phyloP scores from a whole-genome alignment of 1,284 basidiomycete genomes.

The Ceratobasidium sp. region DNA sequence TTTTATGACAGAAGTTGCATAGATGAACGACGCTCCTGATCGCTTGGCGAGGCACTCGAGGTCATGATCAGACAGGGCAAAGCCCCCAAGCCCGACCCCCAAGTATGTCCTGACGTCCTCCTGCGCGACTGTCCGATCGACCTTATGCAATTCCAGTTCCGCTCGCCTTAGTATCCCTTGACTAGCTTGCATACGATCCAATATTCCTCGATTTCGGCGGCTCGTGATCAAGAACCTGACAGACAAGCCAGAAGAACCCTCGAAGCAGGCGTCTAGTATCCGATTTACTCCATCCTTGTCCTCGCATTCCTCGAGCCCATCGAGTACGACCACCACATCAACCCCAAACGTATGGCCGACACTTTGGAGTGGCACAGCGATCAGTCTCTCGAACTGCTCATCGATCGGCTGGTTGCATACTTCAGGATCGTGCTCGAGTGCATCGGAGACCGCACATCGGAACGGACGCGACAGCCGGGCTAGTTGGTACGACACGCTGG shows the following conservation, averaged over 20 bases:
- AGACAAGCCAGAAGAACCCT: background rate
- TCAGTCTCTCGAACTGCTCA: constrained; percentile 1
- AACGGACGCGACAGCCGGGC: too few species aligned
- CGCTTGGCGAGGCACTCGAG: background rate
- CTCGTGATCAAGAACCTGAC: background rate
- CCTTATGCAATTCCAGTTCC: constrained; percentile 1
- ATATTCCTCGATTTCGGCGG: background rate
- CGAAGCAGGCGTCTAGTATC: background rate
- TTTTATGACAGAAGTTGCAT: background rate
- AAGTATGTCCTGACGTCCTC: background rate
- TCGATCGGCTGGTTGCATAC: background rate
- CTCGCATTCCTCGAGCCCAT: constrained; percentile 11
- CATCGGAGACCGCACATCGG: too few species aligned
- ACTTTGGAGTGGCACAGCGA: background rate
- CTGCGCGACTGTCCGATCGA: background rate
- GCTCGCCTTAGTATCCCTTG: background rate
- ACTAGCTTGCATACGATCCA: background rate
- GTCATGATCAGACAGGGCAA: background rate
- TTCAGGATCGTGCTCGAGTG: background rate
- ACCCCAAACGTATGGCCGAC: background rate
- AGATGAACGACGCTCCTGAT: constrained; percentile 20
- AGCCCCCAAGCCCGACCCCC: background rate
- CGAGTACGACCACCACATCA: background rate
- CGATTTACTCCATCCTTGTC: background rate
- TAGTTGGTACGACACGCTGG: too few species aligned